Conservation (phyloP, 1,284 basidiomycete species). For the Polyporus tsugae region DNA sequence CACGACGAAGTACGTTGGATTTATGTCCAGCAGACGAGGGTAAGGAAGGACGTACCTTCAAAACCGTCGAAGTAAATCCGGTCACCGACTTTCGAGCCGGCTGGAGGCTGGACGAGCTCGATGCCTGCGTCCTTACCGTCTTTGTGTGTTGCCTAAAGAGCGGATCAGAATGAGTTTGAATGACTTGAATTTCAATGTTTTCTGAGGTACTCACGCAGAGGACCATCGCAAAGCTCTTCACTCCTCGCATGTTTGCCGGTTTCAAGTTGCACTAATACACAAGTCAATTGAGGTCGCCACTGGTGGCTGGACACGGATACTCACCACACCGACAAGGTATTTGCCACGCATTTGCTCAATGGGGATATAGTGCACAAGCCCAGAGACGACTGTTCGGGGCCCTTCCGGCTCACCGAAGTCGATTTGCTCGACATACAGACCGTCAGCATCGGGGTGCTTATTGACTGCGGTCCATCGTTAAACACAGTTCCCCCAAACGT, state of each 20-base stretch:
- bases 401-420: slow-evolving; percentile 94
- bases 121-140: slow-evolving; percentile 93
- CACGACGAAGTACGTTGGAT: background rate
- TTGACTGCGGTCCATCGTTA: slow-evolving; percentile 62
- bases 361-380: slow-evolving; percentile 93
- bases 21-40: background rate
- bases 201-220: slow-evolving; percentile 70
- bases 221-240: slow-evolving; percentile 97
- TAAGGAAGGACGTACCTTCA: slow-evolving; percentile 62
- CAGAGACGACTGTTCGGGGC: slow-evolving; percentile 93
- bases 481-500: background rate
- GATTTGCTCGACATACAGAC: slow-evolving; percentile 95
- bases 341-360: slow-evolving; percentile 92
- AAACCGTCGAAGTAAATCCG: slow-evolving; percentile 94
- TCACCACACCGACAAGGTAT: slow-evolving; percentile 86
- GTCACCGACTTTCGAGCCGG: slow-evolving; percentile 89
- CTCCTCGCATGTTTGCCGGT: slow-evolving; percentile 93
- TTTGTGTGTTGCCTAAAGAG: slow-evolving; percentile 79
- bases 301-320: slow-evolving; percentile 38
- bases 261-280: slow-evolving; percentile 87
- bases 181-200: background rate
- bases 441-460: slow-evolving; percentile 95
- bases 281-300: slow-evolving; percentile 14
- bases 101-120: slow-evolving; percentile 89
- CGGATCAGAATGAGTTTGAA: background rate